Conservation (phyloP, 176 grass and related monocot species). For the Saccharum spontaneum region DNA sequence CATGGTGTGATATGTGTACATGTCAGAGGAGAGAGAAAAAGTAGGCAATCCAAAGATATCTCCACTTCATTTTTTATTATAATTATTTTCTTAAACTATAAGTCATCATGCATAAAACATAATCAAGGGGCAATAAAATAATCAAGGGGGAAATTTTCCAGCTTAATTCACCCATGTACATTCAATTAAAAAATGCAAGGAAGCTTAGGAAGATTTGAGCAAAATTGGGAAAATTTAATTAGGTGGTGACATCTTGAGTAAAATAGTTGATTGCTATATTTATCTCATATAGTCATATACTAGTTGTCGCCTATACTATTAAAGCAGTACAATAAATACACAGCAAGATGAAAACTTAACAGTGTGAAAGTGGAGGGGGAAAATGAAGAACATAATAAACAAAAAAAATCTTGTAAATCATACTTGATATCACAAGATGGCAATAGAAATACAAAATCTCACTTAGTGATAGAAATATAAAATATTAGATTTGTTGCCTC, state of each 20-base stretch:
- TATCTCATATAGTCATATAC: background rate
- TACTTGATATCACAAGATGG: background rate
- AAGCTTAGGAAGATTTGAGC: background rate
- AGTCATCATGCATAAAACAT: background rate
- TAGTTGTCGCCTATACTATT: background rate
- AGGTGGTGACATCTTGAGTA: background rate
- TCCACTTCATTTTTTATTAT: background rate
- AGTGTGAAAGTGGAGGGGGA: background rate
- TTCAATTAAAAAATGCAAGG: background rate
- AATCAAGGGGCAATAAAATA: background rate
- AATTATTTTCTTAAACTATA: background rate
- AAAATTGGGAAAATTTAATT: background rate
- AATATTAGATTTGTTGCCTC: background rate
- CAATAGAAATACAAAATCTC: background rate
- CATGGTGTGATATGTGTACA: too few relatives aligned
- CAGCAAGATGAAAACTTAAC: background rate
- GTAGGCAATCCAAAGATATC: background rate
- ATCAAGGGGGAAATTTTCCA: background rate
- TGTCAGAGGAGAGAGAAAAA: background rate
- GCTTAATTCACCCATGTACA: background rate
- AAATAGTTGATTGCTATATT: background rate
- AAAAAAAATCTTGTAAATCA: background rate
- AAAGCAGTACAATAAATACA: background rate
- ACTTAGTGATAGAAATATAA: background rate
- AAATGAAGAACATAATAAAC: background rate